phyloP scores from a whole-genome alignment of 78 protist genomes.

The Anaeramoeba flamelloides region DNA sequence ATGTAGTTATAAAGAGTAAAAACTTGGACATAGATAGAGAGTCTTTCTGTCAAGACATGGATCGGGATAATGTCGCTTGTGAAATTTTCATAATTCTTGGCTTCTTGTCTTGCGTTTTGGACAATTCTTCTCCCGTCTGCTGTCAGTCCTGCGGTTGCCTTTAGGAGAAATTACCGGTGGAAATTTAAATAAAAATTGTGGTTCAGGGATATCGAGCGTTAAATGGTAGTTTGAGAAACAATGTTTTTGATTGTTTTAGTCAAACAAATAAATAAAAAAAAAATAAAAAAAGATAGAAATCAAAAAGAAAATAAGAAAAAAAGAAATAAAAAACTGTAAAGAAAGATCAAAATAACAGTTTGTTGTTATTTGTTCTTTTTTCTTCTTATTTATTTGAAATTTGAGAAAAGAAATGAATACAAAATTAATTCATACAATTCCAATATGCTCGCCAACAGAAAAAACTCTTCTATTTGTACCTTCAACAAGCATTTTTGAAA shows the following conservation, averaged over 20 bases:
- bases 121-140: constrained; percentile 78
- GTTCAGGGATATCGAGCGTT: background rate
- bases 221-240: background rate
- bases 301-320: background rate
- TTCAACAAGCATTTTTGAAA: constrained; percentile 60
- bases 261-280: background rate
- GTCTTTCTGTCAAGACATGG: constrained; percentile 11
- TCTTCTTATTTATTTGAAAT: background rate
- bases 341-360: too few relatives aligned
- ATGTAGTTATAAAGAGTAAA: constrained; percentile 60
- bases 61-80: constrained; percentile 58
- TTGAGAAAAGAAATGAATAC: background rate
- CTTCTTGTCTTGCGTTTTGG: constrained; percentile 61
- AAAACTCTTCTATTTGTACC: constrained; percentile 53
- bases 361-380: too few relatives aligned
- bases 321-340: background rate
- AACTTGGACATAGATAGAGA: constrained; percentile 25
- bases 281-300: constrained; percentile 1
- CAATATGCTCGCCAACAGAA: constrained; percentile 55
- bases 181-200: background rate
- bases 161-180: background rate
- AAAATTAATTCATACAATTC: constrained; percentile 34
- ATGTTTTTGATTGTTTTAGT: background rate
- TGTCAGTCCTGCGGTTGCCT: constrained; percentile 61
- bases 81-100: constrained; percentile 32